phyloP scores from a whole-genome alignment of 2,329 filamentous ascomycete genomes.

The Pseudocercospora pini-densiflorae region DNA sequence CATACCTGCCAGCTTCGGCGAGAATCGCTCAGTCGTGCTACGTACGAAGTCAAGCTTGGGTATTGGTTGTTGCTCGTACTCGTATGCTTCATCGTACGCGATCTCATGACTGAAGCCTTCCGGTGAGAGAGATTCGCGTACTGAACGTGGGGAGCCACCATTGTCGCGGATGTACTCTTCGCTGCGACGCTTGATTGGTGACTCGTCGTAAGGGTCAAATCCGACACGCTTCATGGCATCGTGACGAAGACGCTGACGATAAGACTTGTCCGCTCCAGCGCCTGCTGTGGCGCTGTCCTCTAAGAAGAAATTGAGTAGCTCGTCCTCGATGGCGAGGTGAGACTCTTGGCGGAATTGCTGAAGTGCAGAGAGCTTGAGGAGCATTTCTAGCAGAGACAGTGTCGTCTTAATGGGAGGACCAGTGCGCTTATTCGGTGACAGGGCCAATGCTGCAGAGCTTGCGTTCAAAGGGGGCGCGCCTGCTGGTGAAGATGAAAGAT shows the following conservation, averaged over 20 bases:
- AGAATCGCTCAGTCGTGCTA: slow-evolving; percentile 10
- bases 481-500: slow-evolving; percentile 39
- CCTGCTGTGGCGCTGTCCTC: slow-evolving; percentile 70
- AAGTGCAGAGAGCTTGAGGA: slow-evolving; percentile 81
- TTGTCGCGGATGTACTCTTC: slow-evolving; percentile 61
- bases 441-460: slow-evolving; percentile 32
- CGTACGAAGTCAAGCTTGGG: slow-evolving; percentile 23
- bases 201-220: slow-evolving; percentile 75
- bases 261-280: slow-evolving; percentile 64
- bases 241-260: slow-evolving; percentile 62
- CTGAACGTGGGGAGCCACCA: slow-evolving; percentile 14
- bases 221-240: slow-evolving; percentile 67
- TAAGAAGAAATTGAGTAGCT: slow-evolving; percentile 87
- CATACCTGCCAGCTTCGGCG: slow-evolving; percentile 2
- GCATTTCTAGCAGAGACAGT: slow-evolving; percentile 83
- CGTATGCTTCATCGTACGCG: slow-evolving; percentile 28
- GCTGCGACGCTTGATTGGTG: slow-evolving; percentile 66
- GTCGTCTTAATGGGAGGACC: slow-evolving; percentile 62
- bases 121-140: slow-evolving; percentile 17
- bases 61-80: slow-evolving; percentile 21
- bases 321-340: slow-evolving; percentile 87
- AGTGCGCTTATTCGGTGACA: slow-evolving; percentile 36
- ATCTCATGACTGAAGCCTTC: slow-evolving; percentile 8
- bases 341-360: slow-evolving; percentile 92
- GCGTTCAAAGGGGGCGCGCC: slow-evolving; percentile 19